Base-by-base conservation (phyloP, 192 early-diverging fungal species). In the Mortierella antarctica region DNA sequence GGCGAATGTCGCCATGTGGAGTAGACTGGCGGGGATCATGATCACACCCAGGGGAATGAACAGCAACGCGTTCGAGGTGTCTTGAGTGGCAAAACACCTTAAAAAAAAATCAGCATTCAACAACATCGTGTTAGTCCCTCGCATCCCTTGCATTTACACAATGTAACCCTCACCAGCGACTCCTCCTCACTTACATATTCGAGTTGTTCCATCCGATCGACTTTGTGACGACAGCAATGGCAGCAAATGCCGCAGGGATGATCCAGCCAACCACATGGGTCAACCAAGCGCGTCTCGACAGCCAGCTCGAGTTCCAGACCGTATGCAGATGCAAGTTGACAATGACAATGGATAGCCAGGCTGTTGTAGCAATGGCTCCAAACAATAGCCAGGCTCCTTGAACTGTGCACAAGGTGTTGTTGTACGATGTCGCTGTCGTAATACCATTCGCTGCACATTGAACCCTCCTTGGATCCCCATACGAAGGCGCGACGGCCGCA, bases 381-480 rank as follows among this genome's bases (percentile, higher is more conserved):
- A 86, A 88, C 20, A 88, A 64, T n/a, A 88, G 44, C 61, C 83
- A 78, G 13, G 74, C 84, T 31, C 87, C 86, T 68, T 88, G 86
- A 41, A 69, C 70, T 2, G 83, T 75, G 56, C 86, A 88, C 7
- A 77, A 46, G 2, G 48, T 62, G 53, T 86, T 88, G 42, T 84
- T 88, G 8, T 76, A 63, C 44, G 85, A 85, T 0, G 74, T 80
- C 20, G 83, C 83, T 5, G 67, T 41, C 7, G 66, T 58, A 48
- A 84, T 45, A 41, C 62, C 76, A 42, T 71, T 78, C 47, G 77
- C 41, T 1, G 82, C 75, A 59, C 86, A 88, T 67, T 88, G 86
- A n/a, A 86, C 46, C 7, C 81, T 54, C 49, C 55, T 74, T 39
- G 84, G 83, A 50, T 88, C 56, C 7, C 86, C 86, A 18, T 81